Base-by-base conservation (phyloP, 805 yeast genomes). In the Starmerella kuoi region DNA sequence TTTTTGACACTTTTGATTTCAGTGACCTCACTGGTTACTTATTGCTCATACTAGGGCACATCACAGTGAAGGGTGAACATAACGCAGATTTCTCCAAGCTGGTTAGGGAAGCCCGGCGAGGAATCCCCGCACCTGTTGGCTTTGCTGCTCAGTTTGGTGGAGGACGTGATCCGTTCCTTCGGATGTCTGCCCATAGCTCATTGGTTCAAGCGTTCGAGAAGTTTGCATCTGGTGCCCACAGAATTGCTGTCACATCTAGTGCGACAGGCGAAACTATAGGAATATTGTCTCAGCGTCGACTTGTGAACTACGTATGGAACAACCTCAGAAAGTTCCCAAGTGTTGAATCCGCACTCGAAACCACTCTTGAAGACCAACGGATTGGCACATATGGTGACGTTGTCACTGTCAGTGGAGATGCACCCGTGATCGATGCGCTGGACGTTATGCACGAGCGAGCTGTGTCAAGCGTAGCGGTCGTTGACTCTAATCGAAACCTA, bases 181-280 rank as follows among this genome's bases (percentile, higher is more conserved):
- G 83, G 56, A 66, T 91, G 44, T 72, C 76, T 34, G 86, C 83
- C 53, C 57, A 67, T 15, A 51, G 62, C 19, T 73, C 77, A 18
- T 65, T 88, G 40, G 69, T 78, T 32, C 70, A 74, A 4, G 95
- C 84, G 2, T 81, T 83, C 53, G 93, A 85, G 60, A 76, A 82
- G 11, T 67, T 88, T 47, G 97, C 96, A n/a, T 74, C 82, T 31
- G 98, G 98, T 18, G 95, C 87, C 3, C 98, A 91, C 63, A 71
- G 98, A 57, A 75, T 88, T 18, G 95, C 96, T 9, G 82, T 87
- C 42, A 70, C 79, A 19, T 34, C 47, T 7, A 41, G 45, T 23
- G 67, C 75, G 56, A 59, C 59, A 19, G 61, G 64, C 15, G 68
- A 69, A 46, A 76, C 87, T 38, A 75, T 80, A 2, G 97, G 97